Evolutionary conservation across 116 monocot species (phyloP).

Genomic region (Papilionanthe hybrid): DNA sequence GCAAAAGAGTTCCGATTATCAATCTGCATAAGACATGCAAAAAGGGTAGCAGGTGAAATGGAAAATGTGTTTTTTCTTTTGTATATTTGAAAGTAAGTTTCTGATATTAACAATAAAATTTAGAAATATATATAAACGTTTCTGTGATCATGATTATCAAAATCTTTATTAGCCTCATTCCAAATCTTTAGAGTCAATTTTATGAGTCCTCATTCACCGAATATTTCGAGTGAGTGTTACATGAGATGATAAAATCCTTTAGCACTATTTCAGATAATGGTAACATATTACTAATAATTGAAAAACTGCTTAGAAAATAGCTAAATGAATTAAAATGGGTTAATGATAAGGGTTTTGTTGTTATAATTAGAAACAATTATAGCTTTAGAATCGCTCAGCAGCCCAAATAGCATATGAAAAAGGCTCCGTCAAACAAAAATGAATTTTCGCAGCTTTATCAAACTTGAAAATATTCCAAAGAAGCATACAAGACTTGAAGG

Average conservation of each 20-base stretch:
- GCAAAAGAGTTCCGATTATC: constrained; percentile 59
- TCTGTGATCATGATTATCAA: neutral
- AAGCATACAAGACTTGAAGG: neutral
- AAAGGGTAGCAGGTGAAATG: neutral
- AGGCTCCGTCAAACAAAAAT: neutral
- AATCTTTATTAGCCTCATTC: neutral
- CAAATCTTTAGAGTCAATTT: neutral
- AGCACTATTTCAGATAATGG: neutral
- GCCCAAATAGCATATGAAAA: neutral
- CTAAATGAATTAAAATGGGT: neutral
- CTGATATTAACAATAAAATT: neutral
- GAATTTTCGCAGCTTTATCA: neutral
- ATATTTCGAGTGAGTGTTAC: neutral
- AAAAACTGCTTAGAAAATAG: neutral
- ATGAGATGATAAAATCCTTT: neutral
- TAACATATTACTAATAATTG: neutral
- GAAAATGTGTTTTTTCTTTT: neutral
- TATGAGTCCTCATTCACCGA: neutral
- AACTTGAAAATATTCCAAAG: neutral
- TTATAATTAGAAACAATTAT: neutral
- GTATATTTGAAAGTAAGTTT: neutral
- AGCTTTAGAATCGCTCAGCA: neutral
- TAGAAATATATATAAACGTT: neutral
- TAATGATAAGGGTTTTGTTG: neutral
- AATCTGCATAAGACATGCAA: constrained; percentile 25